A percentile compares a stretch with the other conserved stretches of the same genome.
These are phyloP conservation scores for Psilocybe subaeruginosa DNA, from an alignment of 768 basidiomycete species.

Conservation along the genomic window DNA sequence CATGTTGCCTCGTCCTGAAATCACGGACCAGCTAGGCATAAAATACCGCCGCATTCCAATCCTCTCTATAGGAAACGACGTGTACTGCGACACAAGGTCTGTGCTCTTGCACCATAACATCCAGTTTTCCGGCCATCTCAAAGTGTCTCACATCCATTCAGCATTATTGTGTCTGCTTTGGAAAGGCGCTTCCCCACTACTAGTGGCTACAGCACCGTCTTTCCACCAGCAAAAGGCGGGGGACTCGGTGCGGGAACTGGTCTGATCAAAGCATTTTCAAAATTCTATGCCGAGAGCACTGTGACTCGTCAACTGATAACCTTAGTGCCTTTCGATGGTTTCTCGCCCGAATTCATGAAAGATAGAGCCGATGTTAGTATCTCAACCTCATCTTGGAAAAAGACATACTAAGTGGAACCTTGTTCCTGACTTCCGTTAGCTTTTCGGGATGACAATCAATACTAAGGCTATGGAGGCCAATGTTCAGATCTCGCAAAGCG, in stretches of 20 bases:
- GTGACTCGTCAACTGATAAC: constrained; percentile 43
- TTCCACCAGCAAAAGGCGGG: constrained; percentile 46
- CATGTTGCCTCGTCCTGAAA: constrained; percentile 56
- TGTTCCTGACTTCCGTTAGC: constrained; percentile 18
- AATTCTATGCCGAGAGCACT: constrained; percentile 45
- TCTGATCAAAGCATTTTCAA: constrained; percentile 49
- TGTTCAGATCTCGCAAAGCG: constrained; percentile 35
- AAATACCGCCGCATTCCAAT: constrained; percentile 62
- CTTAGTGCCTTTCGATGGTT: constrained; percentile 50
- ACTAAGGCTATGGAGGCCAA: constrained; percentile 33
- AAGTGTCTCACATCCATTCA: constrained; percentile 16
- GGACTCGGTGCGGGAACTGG: constrained; percentile 43
- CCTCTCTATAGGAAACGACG: constrained; percentile 61
- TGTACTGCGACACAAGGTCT: constrained; percentile 60
- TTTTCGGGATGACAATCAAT: constrained; percentile 39
- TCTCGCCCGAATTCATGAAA: constrained; percentile 48
- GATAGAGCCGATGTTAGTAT: constrained; percentile 30
- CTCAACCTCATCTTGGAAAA: not conserved
- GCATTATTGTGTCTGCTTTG: constrained; percentile 50
- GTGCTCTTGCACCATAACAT: not conserved
- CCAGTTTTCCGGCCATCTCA: not conserved
- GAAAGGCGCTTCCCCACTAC: constrained; percentile 58
- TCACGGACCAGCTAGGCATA: constrained; percentile 54
- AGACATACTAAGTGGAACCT: not conserved
- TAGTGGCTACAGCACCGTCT: constrained; percentile 49